Evolutionary conservation across 2,329 filamentous ascomycete species (phyloP).

Genomic region (Pseudovirgaria hyperparasitica): DNA sequence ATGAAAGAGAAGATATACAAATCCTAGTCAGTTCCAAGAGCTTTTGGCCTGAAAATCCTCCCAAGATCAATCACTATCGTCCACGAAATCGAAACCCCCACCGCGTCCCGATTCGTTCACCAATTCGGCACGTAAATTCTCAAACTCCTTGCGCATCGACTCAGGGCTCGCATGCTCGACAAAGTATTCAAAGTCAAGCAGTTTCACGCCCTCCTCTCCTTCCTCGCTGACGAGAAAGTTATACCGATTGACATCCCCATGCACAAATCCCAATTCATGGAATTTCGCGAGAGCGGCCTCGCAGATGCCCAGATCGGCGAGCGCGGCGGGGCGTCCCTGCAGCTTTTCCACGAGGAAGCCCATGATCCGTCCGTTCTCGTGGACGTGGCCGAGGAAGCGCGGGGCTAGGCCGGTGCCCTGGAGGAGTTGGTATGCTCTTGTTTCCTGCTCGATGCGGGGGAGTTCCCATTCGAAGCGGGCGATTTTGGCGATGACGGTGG

Average conservation of each 20-base stretch:
- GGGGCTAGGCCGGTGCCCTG: conserved; percentile 18
- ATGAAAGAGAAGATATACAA: no score
- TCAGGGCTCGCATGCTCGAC: conserved; percentile 8
- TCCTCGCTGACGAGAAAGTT: conserved; percentile 23
- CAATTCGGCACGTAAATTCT: conserved; percentile 16
- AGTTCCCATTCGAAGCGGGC: conserved; percentile 7
- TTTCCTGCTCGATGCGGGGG: conserved; percentile 6
- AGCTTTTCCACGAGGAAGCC: conserved; percentile 24
- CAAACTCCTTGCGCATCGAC: conserved; percentile 15
- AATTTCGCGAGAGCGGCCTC: conserved; percentile 13
- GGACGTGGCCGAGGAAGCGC: conserved; percentile 23
- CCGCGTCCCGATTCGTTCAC: conserved; percentile 19
- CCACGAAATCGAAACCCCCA: conserved; percentile 7
- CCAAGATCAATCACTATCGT: no score
- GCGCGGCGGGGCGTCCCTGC: conserved; percentile 15
- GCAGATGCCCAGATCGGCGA: conserved; percentile 17
- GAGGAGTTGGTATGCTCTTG: conserved; percentile 6
- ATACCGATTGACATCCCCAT: conserved; percentile 27
- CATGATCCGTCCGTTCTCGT: conserved; percentile 22
- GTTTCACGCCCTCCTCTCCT: conserved; percentile 12
- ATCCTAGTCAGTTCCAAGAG: no score
- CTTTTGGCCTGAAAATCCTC: no score
- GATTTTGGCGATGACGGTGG: conserved; percentile 5
- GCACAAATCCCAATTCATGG: conserved; percentile 16
- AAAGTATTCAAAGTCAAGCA: conserved; percentile 21